These are phyloP conservation scores for Blakeslea trispora DNA, from an alignment of 371 early-diverging fungal species.

Conservation along the genomic window DNA sequence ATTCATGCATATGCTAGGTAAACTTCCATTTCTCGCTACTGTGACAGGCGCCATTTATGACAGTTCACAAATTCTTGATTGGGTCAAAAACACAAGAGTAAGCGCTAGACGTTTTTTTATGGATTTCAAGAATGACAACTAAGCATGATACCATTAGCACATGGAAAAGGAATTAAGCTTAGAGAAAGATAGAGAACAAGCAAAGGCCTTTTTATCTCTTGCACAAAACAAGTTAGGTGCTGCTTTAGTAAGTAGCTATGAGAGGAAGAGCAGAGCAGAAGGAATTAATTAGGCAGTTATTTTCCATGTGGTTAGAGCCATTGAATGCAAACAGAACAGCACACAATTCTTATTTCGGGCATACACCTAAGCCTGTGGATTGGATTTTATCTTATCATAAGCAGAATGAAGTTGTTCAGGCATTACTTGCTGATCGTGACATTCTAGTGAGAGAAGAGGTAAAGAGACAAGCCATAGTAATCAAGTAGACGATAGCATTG, in stretches of 20 bases:
- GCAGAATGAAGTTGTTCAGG: conserved; percentile 37
- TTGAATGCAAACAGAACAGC: conserved; percentile 40
- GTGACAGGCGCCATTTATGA: conserved; percentile 40
- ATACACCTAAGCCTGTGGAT: conserved; percentile 42
- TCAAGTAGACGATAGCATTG: background rate
- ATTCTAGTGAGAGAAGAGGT: conserved; percentile 55
- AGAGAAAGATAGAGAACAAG: conserved; percentile 30
- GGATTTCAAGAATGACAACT: too few species aligned
- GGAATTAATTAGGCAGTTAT: conserved; percentile 27
- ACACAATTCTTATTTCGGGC: conserved; percentile 40
- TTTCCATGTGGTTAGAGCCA: conserved; percentile 53
- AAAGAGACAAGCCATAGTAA: background rate
- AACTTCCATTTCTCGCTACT: conserved; percentile 47
- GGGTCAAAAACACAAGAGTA: conserved; percentile 42
- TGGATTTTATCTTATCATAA: conserved; percentile 35
- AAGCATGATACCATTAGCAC: conserved; percentile 24
- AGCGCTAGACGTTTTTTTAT: background rate
- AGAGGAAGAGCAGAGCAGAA: background rate
- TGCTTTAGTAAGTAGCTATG: conserved; percentile 41
- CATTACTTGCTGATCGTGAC: conserved; percentile 41
- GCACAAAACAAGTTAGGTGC: conserved; percentile 43
- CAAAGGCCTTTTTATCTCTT: conserved; percentile 46
- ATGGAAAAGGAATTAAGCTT: conserved; percentile 25
- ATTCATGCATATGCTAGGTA: too few species aligned
- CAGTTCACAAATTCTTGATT: conserved; percentile 35